Evolutionary conservation across 164 flowering plant genomes (phyloP).

Genomic region (Brasenia schreberi): DNA sequence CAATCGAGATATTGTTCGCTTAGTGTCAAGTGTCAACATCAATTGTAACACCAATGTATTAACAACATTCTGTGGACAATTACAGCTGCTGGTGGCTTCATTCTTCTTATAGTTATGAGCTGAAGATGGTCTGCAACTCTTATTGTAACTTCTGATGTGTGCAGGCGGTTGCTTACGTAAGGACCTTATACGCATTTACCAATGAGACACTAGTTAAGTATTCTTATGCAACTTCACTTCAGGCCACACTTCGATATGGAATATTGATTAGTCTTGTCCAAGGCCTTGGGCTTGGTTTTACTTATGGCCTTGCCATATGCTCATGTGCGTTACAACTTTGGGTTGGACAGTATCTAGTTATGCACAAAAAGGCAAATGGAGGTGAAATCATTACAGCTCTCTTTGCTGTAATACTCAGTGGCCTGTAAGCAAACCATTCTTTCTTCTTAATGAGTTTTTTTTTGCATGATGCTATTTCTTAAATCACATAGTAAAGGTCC

Average conservation of each 20-base stretch:
- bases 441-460: conserved; percentile 1
- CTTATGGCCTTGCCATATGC: conserved; percentile 99
- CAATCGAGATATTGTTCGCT: too few relatives aligned
- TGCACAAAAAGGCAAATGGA: conserved; percentile 57
- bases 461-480: background rate
- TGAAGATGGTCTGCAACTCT: too few relatives aligned
- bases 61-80: too few relatives aligned
- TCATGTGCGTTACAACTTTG: conserved; percentile 97
- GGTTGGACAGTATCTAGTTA: conserved; percentile 83
- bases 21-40: too few relatives aligned
- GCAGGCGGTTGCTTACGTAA: conserved; percentile 89
- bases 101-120: too few relatives aligned
- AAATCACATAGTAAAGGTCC: background rate
- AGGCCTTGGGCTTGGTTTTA: conserved; percentile 99
- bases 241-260: conserved; percentile 94
- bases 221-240: conserved; percentile 95
- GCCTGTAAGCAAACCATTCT: conserved; percentile 61
- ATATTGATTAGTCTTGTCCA: conserved; percentile 96
- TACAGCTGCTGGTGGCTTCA: too few relatives aligned
- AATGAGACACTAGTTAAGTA: conserved; percentile 96
- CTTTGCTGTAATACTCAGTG: conserved; percentile 89
- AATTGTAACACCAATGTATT: too few relatives aligned
- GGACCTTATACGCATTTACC: conserved; percentile 89
- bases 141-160: conserved; percentile 3
- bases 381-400: conserved; percentile 84